Base-by-base conservation (phyloP, 2,329 filamentous ascomycete genomes). In the Scedosporium apiospermum region DNA sequence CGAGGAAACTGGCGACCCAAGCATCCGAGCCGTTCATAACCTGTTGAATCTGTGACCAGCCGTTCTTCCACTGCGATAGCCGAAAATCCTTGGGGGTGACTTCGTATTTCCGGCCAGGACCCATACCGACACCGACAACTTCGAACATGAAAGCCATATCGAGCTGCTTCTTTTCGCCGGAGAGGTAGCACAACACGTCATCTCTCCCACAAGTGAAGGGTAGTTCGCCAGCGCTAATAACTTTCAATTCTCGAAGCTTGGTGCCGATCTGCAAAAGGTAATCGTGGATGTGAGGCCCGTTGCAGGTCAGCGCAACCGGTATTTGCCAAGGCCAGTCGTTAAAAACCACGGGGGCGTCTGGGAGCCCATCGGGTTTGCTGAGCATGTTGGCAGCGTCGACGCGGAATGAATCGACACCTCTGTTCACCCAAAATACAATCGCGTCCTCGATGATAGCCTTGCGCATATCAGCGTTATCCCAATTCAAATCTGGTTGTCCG, bases 101-200 rank as follows among this genome's bases (percentile, higher is more conserved):
- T 65, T 81, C 80, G 65, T 80, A 76, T n/a, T 70, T 64, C 4
- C 71, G 63, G 10, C 77, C 78, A 62, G 77, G 72, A 63, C 83
- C 81, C 18, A 84, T 72, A 41, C 81, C 77, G 64, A 84, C 77
- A 38, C 30, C 30, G 14, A 62, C 60, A 18, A 84, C 76, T 63
- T 89, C 87, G 69, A 90, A 90, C 67, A 88, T 84, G 72, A 90
- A 90, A 44, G 89, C 86, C 86, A 90, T 90, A 70, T 82, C 86
- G 57, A 90, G 73, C 69, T 89, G 85, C 38, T 79, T 77, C n/a
- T 82, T 77, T 59, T 83, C 80, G 26, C 77, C 80, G 2, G 77
- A 77, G 2, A 89, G 85, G 6, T 74, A 75, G 64, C 75, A 73
- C 63, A 80, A 78, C 34, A 80, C 63, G 65, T 79, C 73, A 6